Evolutionary conservation across 2,329 filamentous ascomycete genomes (phyloP).

Genomic region (Magnaporthales sp.): DNA sequence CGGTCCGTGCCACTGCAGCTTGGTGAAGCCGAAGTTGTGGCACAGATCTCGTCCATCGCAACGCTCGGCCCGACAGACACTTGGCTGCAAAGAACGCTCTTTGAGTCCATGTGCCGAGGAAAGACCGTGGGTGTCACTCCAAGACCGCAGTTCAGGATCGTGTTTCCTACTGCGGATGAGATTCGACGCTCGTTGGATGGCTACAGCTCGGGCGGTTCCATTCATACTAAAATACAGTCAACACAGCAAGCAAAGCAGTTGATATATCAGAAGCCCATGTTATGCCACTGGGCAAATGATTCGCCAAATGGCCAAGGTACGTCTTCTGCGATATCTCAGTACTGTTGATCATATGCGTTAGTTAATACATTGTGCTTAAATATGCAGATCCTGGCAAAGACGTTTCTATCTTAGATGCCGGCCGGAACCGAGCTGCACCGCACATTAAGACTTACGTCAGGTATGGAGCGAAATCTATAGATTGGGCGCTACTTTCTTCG

Average conservation of each 20-base stretch:
- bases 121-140: constrained; percentile 11
- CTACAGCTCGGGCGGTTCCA: constrained; percentile 68
- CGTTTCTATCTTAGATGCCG: constrained; percentile 34
- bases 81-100: constrained; percentile 63
- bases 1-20: constrained; percentile 37
- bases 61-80: constrained; percentile 61
- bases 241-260: constrained; percentile 65
- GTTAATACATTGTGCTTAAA: not conserved
- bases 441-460: constrained; percentile 87
- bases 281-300: constrained; percentile 71
- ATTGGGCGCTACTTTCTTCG: constrained; percentile 84
- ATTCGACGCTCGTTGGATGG: constrained; percentile 70
- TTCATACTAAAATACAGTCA: constrained; percentile 72
- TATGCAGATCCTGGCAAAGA: constrained; percentile 18
- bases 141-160: constrained; percentile 52
- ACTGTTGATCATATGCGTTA: not conserved
- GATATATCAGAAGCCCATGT: constrained; percentile 57
- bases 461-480: constrained; percentile 47
- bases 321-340: not conserved
- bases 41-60: constrained; percentile 74
- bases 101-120: constrained; percentile 35
- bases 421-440: constrained; percentile 63
- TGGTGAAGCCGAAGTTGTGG: constrained; percentile 37
- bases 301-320: constrained; percentile 24
- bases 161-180: constrained; percentile 76